Evolutionary conservation across 2,329 filamentous ascomycete genomes (phyloP).

Genomic region (Penicillium sp.): DNA sequence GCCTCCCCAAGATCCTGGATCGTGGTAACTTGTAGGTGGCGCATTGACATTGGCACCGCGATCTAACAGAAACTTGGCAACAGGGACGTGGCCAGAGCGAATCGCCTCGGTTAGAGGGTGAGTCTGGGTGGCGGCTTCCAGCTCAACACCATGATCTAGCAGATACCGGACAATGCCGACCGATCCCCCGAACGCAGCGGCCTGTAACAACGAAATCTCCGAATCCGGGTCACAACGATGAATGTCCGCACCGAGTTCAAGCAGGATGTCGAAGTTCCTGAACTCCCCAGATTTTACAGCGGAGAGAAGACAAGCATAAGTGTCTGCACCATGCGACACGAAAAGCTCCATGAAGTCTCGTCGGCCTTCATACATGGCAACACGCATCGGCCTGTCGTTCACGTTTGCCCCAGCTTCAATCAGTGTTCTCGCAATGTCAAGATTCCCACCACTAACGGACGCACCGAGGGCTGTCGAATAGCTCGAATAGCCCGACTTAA

Average conservation of each 20-base stretch:
- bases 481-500: slow-evolving; percentile 1
- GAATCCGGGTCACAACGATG: not conserved
- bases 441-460: slow-evolving; percentile 10
- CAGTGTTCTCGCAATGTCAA: slow-evolving; percentile 13
- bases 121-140: not conserved
- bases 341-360: slow-evolving; percentile 17
- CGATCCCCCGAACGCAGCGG: not conserved
- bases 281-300: not conserved
- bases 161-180: not conserved
- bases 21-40: not conserved
- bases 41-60: not conserved
- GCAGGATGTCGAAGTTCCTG: not conserved
- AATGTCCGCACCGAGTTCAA: not conserved
- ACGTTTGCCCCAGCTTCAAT: slow-evolving; percentile 14
- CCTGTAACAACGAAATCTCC: not conserved
- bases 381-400: slow-evolving; percentile 12
- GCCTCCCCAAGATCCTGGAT: not conserved
- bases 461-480: slow-evolving; percentile 8
- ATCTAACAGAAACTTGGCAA: not conserved
- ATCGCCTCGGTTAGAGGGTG: slow-evolving; percentile 13
- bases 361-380: slow-evolving; percentile 12
- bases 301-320: slow-evolving; percentile 3
- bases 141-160: not conserved
- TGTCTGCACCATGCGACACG: slow-evolving; percentile 17
- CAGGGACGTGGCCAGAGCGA: slow-evolving; percentile 9